Evolutionary conservation across 192 early-diverging fungal species (phyloP), one percentile per base, ranked within the genome.

Genomic region (Phlyctochytrium arcticum): DNA sequence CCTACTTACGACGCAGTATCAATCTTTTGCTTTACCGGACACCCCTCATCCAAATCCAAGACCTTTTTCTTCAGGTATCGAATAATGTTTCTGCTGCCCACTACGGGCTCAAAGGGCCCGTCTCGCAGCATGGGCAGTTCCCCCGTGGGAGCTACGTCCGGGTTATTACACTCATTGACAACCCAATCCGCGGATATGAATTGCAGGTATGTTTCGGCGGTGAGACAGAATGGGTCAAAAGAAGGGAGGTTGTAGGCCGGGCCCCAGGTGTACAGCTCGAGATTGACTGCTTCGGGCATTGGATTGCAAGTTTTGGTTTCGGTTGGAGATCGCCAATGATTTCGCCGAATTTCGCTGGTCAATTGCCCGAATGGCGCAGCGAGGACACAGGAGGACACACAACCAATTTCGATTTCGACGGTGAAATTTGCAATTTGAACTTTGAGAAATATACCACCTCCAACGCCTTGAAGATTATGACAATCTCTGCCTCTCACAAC

Each of bases 251-350:
- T 79, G 31, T 79, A 81, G 10, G 81, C 82, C 32, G 81, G 71
- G 29, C 89, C 87, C 81, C 86, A 92, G 26, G 85, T 75, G 70
- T 85, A 90, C 23, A 92, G 77, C 70, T 89, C 83, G 19, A 87
- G 44, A 19, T 19, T 19, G 21, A 44, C 39, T n/a, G n/a, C n/a
- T n/a, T n/a, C n/a, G n/a, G n/a, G n/a, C n/a, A n/a, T n/a, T n/a
- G n/a, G n/a, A n/a, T n/a, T n/a, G n/a, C n/a, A n/a, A n/a, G n/a
- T n/a, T n/a, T n/a, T n/a, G n/a, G n/a, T n/a, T n/a, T n/a, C n/a
- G n/a, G n/a, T n/a, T n/a, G n/a, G n/a, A n/a, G n/a, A n/a, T n/a
- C n/a, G n/a, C n/a, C n/a, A n/a, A n/a, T n/a, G n/a, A n/a, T n/a
- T n/a, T n/a, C n/a, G n/a, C n/a, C n/a, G n/a, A n/a, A n/a, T n/a